Percentiles rank a stretch among this genome's conserved stretches.
phyloP scores from a whole-genome alignment of 1,284 basidiomycete species.

The Farysia itapuensis region DNA sequence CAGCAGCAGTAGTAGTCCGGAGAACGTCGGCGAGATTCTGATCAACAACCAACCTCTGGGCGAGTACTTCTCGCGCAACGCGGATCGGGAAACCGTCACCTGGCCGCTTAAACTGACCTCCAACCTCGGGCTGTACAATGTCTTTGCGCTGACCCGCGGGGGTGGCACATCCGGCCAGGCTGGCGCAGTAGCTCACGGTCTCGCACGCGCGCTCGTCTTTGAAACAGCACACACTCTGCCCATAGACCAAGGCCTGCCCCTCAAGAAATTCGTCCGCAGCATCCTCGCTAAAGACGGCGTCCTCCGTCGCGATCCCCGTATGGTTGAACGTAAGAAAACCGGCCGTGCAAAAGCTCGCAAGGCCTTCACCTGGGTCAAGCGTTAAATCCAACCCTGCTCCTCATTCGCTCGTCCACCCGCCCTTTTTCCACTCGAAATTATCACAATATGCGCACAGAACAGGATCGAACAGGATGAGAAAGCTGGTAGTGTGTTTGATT shows the following conservation, averaged over 20 bases:
- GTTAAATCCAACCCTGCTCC: too few relatives aligned
- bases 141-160: slow-evolving; percentile 83
- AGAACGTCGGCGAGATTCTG: slow-evolving; percentile 66
- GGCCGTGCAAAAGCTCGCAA: slow-evolving; percentile 88
- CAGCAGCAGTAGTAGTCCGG: background rate
- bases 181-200: slow-evolving; percentile 80
- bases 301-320: slow-evolving; percentile 85
- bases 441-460: too few relatives aligned
- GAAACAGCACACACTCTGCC: slow-evolving; percentile 31
- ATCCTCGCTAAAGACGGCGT: slow-evolving; percentile 81
- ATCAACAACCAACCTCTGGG: slow-evolving; percentile 80
- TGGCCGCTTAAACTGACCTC: slow-evolving; percentile 82
- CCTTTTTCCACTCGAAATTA: too few relatives aligned
- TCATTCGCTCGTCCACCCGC: too few relatives aligned
- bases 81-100: slow-evolving; percentile 77
- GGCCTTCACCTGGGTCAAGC: slow-evolving; percentile 81
- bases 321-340: slow-evolving; percentile 98
- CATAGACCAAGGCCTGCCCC: slow-evolving; percentile 32
- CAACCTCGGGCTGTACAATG: slow-evolving; percentile 85
- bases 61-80: slow-evolving; percentile 75
- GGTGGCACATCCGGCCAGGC: slow-evolving; percentile 89
- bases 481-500: too few relatives aligned
- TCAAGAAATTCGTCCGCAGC: slow-evolving; percentile 57
- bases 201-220: slow-evolving; percentile 73
- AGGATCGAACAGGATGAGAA: too few relatives aligned